Percentiles rank a stretch among this genome's conserved stretches.
Conservation (phyloP, 805 yeast genomes). For the Torulaspora maleeae region DNA sequence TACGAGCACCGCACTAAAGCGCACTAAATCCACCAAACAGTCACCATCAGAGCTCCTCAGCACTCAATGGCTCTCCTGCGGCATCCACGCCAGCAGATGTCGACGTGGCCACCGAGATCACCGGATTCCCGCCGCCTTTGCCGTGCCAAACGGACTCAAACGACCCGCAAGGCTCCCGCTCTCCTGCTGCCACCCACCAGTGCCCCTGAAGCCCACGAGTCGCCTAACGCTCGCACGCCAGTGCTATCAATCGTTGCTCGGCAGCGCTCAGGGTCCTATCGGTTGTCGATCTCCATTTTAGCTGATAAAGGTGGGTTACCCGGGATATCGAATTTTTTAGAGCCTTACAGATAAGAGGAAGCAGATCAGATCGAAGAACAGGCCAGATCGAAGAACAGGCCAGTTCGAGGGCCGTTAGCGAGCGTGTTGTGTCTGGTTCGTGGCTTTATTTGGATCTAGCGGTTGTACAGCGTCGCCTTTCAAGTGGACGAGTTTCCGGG, state of each 20-base stretch:
- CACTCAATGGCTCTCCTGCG: not conserved
- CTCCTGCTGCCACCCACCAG: too few species aligned
- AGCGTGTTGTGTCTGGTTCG: too few species aligned
- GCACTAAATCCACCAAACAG: not conserved
- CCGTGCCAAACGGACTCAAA: not conserved
- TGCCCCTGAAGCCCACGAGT: too few species aligned
- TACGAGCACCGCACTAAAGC: not conserved
- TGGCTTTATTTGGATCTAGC: not conserved
- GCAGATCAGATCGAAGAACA: not conserved
- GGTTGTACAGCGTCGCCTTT: not conserved
- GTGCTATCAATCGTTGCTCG: not conserved
- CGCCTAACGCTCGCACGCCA: not conserved
- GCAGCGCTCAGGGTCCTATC: not conserved
- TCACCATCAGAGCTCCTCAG: not conserved
- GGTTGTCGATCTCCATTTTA: not conserved
- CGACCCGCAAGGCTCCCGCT: not conserved
- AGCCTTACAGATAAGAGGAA: not conserved
- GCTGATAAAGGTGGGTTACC: not conserved
- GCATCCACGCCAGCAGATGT: too few species aligned
- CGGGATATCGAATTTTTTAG: conserved; percentile 5
- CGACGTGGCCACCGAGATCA: not conserved
- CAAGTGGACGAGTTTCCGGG: not conserved
- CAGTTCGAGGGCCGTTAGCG: too few species aligned
- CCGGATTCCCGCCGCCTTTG: not conserved
- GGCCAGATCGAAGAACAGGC: too few species aligned